phyloP scores from a whole-genome alignment of 2,329 filamentous ascomycete species.

The Botrytis aclada region DNA sequence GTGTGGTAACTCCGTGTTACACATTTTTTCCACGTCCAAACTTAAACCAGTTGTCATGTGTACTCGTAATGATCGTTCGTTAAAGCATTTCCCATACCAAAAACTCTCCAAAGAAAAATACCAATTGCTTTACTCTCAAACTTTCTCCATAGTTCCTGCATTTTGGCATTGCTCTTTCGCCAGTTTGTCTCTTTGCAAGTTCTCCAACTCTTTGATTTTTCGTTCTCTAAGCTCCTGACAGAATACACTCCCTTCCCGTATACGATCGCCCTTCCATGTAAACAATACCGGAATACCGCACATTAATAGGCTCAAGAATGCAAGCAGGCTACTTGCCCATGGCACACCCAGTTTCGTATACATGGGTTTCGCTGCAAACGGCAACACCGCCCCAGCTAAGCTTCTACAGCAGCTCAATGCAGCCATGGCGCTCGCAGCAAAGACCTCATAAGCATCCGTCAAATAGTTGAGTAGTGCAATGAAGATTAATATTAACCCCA shows the following conservation, averaged over 20 bases:
- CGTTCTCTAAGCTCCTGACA: conserved; percentile 47
- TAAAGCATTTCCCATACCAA: not conserved
- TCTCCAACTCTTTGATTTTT: conserved; percentile 32
- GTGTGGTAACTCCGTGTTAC: not conserved
- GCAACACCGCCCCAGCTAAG: conserved; percentile 45
- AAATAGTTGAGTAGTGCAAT: conserved; percentile 60
- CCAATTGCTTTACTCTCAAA: not conserved
- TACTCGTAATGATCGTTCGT: not conserved
- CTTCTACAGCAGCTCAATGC: conserved; percentile 41
- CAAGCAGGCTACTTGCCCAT: conserved; percentile 48
- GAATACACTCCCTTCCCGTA: conserved; percentile 48
- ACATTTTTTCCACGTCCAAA: not conserved
- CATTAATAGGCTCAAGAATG: conserved; percentile 47
- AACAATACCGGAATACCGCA: conserved; percentile 52
- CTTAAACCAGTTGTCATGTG: not conserved
- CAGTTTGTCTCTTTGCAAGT: conserved; percentile 27
- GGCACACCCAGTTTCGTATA: conserved; percentile 46
- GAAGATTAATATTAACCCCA: conserved; percentile 53
- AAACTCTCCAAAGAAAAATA: not conserved
- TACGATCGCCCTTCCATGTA: conserved; percentile 46
- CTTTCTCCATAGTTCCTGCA: conserved; percentile 7
- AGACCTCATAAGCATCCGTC: conserved; percentile 54
- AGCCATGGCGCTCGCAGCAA: conserved; percentile 55
- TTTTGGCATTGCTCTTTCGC: conserved; percentile 5
- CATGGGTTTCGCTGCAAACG: conserved; percentile 48